Percentiles rank a stretch among this genome's conserved stretches.
These are phyloP conservation scores for Malassezia dermatis DNA, from an alignment of 1,284 basidiomycete genomes.

Conservation along the genomic window DNA sequence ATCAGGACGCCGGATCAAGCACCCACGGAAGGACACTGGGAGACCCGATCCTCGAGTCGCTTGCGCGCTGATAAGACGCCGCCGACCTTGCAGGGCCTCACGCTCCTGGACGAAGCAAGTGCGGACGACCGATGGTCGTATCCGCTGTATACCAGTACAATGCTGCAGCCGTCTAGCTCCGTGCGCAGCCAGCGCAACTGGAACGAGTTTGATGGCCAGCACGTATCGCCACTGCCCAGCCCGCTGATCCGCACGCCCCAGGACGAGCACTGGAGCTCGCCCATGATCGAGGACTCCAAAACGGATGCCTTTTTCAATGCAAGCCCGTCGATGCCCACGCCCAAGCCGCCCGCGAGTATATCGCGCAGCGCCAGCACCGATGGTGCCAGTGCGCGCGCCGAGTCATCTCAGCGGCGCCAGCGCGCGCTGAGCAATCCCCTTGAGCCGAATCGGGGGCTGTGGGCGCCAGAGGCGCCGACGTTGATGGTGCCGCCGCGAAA, in stretches of 20 bases:
- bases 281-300: constrained; percentile 15
- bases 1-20: not conserved
- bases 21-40: not conserved
- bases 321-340: not conserved
- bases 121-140: not conserved
- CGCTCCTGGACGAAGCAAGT: not conserved
- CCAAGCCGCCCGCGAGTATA: constrained; percentile 9
- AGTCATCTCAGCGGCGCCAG: constrained; percentile 5
- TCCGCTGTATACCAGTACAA: not conserved
- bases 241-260: constrained; percentile 19
- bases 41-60: not conserved
- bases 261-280: not conserved
- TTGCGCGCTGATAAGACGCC: not conserved
- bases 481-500: not conserved
- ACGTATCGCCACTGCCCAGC: constrained; percentile 39
- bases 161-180: constrained; percentile 20
- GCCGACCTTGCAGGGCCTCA: not conserved
- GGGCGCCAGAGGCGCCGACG: not conserved
- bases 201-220: constrained; percentile 42
- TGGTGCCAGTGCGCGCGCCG: not conserved
- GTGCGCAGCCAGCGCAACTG: constrained; percentile 36
- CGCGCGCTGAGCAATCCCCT: constrained; percentile 14
- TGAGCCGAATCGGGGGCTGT: not conserved
- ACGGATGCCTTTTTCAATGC: constrained; percentile 37
- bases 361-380: constrained; percentile 11